Evolutionary conservation across 345 rosid genomes (phyloP), one percentile per base, ranked within the genome.

Genomic region (Citrus inodora): DNA sequence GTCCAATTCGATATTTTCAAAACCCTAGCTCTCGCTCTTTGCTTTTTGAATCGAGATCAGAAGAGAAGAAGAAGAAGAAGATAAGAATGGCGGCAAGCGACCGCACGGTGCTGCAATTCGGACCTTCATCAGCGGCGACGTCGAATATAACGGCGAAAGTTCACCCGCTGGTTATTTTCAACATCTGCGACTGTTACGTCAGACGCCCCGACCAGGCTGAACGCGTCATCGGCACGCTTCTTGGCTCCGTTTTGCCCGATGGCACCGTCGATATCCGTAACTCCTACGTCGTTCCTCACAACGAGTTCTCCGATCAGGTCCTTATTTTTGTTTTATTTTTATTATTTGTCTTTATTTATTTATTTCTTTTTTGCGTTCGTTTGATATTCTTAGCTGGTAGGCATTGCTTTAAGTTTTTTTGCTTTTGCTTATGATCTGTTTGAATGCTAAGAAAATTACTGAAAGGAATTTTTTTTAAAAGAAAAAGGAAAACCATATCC

Each of bases 201-300:
- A 77, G 98, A 78, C 95, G 99, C 14, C 97, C 97, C 11, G 98
- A 94, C 85, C 92, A 92, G 33, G 95, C 99, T 9, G 97, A 92
- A 68, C 92, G 98, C 73, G 98, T 97, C 24, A 94, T 96, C 30
- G 99, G 99, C 60, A 94, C 99, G 56, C 98, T 96, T 13, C 97
- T 94, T 56, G 98, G 99, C 38, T 94, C 98, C 67, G 81, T 92
- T 69, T 80, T 93, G 46, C 87, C 96, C 1, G 98, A 97, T 9
- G 98, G 99, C 58, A 90, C 98, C 7, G 94, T 97, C 10, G 99
- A 97, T 58, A 85, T 97, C 73, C 93, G 99, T 35, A 94, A 97
- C 80, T 97, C 97, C 19, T 94, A 92, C 67, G 99, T 95, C 38
- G 98, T 97, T 60, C 99, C 99, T 83, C 98, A 97, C 87, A 94